These are phyloP conservation scores for Chimonanthus salicifolius DNA, from an alignment of 164 flowering plant species.

Conservation along the genomic window DNA sequence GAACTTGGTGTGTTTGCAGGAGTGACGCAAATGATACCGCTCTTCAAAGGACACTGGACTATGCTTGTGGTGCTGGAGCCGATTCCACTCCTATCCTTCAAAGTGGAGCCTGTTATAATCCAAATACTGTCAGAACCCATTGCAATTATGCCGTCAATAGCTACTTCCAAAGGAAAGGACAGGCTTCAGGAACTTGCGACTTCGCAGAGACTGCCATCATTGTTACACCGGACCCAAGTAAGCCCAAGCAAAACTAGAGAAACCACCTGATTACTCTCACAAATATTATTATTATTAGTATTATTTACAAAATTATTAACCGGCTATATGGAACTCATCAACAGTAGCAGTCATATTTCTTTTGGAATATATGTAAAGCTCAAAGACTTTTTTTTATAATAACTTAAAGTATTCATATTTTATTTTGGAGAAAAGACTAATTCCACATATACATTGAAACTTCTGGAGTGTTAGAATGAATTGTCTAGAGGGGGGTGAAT, in stretches of 20 bases:
- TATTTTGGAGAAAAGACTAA: no score
- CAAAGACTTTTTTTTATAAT: no score
- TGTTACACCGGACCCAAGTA: conserved; percentile 40
- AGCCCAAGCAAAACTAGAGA: conserved; percentile 3
- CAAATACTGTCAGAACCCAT: conserved; percentile 66
- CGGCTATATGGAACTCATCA: no score
- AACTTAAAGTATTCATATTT: no score
- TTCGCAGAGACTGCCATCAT: conserved; percentile 45
- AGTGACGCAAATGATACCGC: conserved; percentile 33
- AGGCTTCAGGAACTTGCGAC: conserved; percentile 49
- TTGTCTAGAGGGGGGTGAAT: no score
- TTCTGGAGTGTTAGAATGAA: no score
- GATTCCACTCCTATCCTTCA: conserved; percentile 56
- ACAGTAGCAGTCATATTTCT: no score
- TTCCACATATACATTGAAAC: no score
- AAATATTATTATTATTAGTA: no score
- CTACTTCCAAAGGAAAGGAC: conserved; percentile 62
- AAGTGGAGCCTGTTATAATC: conserved; percentile 58
- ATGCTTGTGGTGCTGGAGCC: conserved; percentile 89
- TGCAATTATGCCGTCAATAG: conserved; percentile 81
- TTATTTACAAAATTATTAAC: no score
- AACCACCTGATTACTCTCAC: no score
- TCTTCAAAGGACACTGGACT: conserved; percentile 65
- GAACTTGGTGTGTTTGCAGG: conserved; percentile 53
- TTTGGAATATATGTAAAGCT: no score